Conservation (phyloP, 495 filamentous ascomycete genomes). For the Aspergillus taichungensis region DNA sequence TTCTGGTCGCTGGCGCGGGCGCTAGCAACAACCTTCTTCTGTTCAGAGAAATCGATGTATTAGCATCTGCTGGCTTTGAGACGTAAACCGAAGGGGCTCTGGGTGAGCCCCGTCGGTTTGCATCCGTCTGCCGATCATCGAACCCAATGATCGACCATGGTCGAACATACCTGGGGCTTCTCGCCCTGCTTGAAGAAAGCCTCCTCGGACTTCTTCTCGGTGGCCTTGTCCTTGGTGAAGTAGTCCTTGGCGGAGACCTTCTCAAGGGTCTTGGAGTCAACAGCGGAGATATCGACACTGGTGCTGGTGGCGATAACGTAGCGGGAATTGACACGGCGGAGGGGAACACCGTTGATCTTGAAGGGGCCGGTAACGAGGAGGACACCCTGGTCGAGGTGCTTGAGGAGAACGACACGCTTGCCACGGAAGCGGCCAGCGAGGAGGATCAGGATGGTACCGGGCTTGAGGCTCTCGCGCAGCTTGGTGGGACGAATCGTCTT, state of each 20-base stretch:
- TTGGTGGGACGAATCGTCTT: slow-evolving; percentile 82
- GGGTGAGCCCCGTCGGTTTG: neutral
- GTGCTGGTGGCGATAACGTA: slow-evolving; percentile 97
- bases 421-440: slow-evolving; percentile 99
- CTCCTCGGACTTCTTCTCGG: slow-evolving; percentile 89
- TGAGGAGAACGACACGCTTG: slow-evolving; percentile 98
- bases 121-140: neutral
- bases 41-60: slow-evolving; percentile 19
- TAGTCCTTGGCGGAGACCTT: slow-evolving; percentile 78
- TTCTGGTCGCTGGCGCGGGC: slow-evolving; percentile 94
- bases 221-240: slow-evolving; percentile 89
- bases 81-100: neutral
- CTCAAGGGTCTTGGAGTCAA: slow-evolving; percentile 75
- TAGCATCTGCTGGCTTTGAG: slow-evolving; percentile 6
- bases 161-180: slow-evolving; percentile 76
- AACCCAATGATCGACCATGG: neutral
- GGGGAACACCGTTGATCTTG: slow-evolving; percentile 99
- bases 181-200: slow-evolving; percentile 97
- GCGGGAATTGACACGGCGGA: slow-evolving; percentile 94
- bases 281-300: slow-evolving; percentile 73
- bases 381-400: slow-evolving; percentile 90
- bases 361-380: slow-evolving; percentile 98
- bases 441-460: slow-evolving; percentile 93
- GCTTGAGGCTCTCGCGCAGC: slow-evolving; percentile 76
- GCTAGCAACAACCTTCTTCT: slow-evolving; percentile 94